phyloP scores from a whole-genome alignment of 495 filamentous ascomycete species.

The Thermochaetoides thermophila region DNA sequence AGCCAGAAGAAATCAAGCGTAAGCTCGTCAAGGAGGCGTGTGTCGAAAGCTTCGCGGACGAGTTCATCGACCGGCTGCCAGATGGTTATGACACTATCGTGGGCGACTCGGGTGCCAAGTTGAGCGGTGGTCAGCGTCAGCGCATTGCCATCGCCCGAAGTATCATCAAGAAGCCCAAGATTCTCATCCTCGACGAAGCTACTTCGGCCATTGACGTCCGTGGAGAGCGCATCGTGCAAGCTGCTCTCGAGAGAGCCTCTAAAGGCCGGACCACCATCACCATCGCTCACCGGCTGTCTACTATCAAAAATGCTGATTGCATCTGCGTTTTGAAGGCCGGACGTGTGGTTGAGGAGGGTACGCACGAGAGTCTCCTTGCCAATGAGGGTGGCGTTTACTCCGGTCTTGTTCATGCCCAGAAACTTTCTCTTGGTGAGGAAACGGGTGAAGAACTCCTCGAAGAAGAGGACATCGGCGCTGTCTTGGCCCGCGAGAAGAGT shows the following conservation, averaged over 20 bases:
- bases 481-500: constrained; percentile 34
- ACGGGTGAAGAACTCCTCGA: constrained; percentile 14
- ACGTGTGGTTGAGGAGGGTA: constrained; percentile 48
- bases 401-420: constrained; percentile 37
- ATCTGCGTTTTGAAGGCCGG: constrained; percentile 55
- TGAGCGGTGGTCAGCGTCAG: constrained; percentile 45
- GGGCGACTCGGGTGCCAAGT: constrained; percentile 33
- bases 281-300: constrained; percentile 58
- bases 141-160: constrained; percentile 59
- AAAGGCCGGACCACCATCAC: constrained; percentile 62
- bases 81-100: constrained; percentile 45
- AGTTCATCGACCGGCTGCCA: constrained; percentile 46
- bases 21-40: constrained; percentile 43
- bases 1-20: constrained; percentile 35
- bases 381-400: constrained; percentile 38
- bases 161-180: constrained; percentile 56
- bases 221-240: constrained; percentile 55
- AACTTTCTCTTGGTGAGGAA: constrained; percentile 26
- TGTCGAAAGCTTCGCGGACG: constrained; percentile 40
- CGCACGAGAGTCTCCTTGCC: constrained; percentile 47
- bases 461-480: constrained; percentile 25
- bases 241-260: constrained; percentile 50
- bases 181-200: constrained; percentile 71
- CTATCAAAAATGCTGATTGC: constrained; percentile 54
- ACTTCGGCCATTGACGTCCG: constrained; percentile 64